A percentile compares a stretch with the other conserved stretches of the same genome.
Evolutionary conservation across 495 filamentous ascomycete genomes (phyloP).

Genomic region (Cairneyella variabilis): DNA sequence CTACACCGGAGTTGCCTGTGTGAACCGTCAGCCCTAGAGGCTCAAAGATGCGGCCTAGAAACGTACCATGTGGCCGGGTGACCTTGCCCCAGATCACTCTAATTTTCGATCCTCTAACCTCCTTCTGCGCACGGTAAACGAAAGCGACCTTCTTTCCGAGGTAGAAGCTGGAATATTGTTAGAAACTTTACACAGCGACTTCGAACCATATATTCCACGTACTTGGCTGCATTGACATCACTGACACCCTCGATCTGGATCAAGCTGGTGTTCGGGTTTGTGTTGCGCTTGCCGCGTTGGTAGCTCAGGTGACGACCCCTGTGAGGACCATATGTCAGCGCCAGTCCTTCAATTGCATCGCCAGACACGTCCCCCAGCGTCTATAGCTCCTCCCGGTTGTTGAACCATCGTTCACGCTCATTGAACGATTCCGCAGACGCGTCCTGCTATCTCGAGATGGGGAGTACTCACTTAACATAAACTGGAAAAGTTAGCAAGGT

Average conservation of each 20-base stretch:
- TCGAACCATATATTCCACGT: slow-evolving; percentile 35
- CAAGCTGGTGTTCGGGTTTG: slow-evolving; percentile 79
- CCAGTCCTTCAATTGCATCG: background rate
- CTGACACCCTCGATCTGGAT: slow-evolving; percentile 98
- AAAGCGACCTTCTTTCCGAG: slow-evolving; percentile 95
- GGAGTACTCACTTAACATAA: slow-evolving; percentile 82
- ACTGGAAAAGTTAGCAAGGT: slow-evolving; percentile 53
- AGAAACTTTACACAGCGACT: slow-evolving; percentile 7
- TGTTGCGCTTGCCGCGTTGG: slow-evolving; percentile 81
- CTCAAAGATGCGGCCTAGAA: background rate
- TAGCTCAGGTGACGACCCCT: slow-evolving; percentile 93
- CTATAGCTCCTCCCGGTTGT: no score
- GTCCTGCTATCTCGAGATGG: slow-evolving; percentile 28
- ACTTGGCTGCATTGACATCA: slow-evolving; percentile 78
- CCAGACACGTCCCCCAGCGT: no score
- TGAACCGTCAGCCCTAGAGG: slow-evolving; percentile 8
- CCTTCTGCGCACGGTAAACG: slow-evolving; percentile 90
- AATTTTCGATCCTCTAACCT: slow-evolving; percentile 94
- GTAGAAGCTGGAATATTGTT: slow-evolving; percentile 60
- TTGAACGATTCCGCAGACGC: no score
- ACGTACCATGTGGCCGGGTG: slow-evolving; percentile 85
- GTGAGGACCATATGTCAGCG: slow-evolving; percentile 28
- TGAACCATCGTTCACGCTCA: no score
- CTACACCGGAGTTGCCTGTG: slow-evolving; percentile 89
- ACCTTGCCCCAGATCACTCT: slow-evolving; percentile 99